Conservation (phyloP, 371 early-diverging fungal genomes). For the Massospora cicadina region DNA sequence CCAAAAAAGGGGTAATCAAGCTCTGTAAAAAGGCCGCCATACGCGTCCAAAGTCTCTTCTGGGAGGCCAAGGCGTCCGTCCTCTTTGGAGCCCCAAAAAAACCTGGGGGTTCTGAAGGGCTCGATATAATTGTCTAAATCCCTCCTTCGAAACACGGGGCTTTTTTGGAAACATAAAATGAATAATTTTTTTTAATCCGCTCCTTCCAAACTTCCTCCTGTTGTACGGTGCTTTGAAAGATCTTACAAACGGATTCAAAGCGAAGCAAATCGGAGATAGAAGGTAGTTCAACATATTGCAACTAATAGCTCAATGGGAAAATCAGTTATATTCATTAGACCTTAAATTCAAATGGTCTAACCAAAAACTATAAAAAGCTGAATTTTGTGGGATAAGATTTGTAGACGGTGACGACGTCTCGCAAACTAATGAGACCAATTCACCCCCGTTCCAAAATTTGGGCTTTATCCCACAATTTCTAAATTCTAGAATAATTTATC, state of each 20-base stretch:
- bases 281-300: neutral
- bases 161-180: slow-evolving; percentile 1
- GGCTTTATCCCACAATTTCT: too few relatives aligned
- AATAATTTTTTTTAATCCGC: neutral
- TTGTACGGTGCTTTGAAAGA: neutral
- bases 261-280: neutral
- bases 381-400: too few relatives aligned
- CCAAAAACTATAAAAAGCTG: too few relatives aligned
- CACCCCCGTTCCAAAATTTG: too few relatives aligned
- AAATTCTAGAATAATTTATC: too few relatives aligned
- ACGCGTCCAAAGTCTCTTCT: neutral
- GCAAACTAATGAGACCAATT: too few relatives aligned
- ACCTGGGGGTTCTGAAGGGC: slow-evolving; percentile 8
- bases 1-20: slow-evolving; percentile 1
- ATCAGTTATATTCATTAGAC: neutral
- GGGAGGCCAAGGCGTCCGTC: neutral
- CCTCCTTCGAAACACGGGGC: slow-evolving; percentile 4
- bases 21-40: neutral
- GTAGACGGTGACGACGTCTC: too few relatives aligned
- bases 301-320: slow-evolving; percentile 4
- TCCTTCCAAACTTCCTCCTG: slow-evolving; percentile 5
- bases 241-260: neutral
- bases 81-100: slow-evolving; percentile 7
- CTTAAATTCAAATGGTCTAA: too few relatives aligned
- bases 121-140: slow-evolving; percentile 1